Evolutionary conservation across 495 filamentous ascomycete species (phyloP), one percentile per base, ranked within the genome.

Genomic region (Daldinia grandis): DNA sequence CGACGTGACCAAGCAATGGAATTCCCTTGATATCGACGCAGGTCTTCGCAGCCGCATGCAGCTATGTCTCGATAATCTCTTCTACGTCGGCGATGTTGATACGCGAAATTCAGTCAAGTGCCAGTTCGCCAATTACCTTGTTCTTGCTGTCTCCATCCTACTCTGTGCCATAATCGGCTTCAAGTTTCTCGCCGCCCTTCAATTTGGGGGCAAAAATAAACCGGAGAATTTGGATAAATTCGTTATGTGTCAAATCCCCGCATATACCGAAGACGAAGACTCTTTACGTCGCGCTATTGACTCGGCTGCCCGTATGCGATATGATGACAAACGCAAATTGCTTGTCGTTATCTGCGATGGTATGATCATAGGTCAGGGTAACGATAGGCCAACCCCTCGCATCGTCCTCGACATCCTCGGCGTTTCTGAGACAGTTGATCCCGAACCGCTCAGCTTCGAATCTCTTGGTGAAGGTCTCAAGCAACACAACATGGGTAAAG

Each of bases 281-380:
- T 97, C 95, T 31, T 85, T 99, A 10, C 92, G 95, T 62, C 93
- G 94, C 82, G 96, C 95, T 66, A 95, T 99, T 74, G 95, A 99
- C 79, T 98, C 95, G 1, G 92, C 93, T 68, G 94, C 95, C 19
- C 88, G 94, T 66, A 97, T 99, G 94, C 87, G 87, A 60, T 99
- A 99, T 78, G 95, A 99, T 74, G 94, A 99, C 80, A 98, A 98
- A 81, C 92, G 95, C 71, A 99, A 99, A 81, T 86, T 99, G 10
- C 83, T 99, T 53, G 89, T 97, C 64, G 86, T 99, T 53, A 86
- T 99, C 64, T 99, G 95, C 74, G 95, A 99, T 76, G 95, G 95
- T 82, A 98, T 99, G 95, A 98, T 99, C 81, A 95, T 99, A 68
- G 95, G 95, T 66, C 94, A 97, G 81, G 95, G 95, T 71, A 99